Evolutionary conservation across 176 grass and related monocot species (phyloP).

Genomic region (Aechmea fasciata): DNA sequence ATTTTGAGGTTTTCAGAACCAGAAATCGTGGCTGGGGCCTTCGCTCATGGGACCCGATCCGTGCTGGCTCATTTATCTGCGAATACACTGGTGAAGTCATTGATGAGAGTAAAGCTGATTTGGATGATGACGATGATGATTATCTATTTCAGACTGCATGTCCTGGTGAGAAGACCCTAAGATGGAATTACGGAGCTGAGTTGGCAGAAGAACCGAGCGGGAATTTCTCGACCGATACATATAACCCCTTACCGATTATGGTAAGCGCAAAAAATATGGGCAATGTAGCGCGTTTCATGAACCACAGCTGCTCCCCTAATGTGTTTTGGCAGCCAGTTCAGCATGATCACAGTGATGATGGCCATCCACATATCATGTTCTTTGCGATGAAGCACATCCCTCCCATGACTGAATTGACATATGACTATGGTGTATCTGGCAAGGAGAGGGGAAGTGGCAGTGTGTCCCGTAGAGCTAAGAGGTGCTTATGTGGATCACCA

Average conservation of each 20-base stretch:
- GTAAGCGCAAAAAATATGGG: constrained; percentile 78
- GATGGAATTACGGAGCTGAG: constrained; percentile 81
- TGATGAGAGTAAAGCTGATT: constrained; percentile 32
- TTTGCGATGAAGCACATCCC: constrained; percentile 93
- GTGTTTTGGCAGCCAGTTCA: constrained; percentile 82
- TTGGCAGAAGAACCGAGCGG: constrained; percentile 46
- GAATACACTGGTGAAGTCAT: constrained; percentile 76
- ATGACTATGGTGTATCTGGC: constrained; percentile 53
- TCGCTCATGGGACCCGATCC: constrained; percentile 76
- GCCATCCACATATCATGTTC: constrained; percentile 78
- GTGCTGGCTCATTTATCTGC: constrained; percentile 80
- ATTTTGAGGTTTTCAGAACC: constrained; percentile 95
- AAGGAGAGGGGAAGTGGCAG: background rate
- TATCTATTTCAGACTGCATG: constrained; percentile 57
- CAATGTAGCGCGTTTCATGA: constrained; percentile 79
- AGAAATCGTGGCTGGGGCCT: constrained; percentile 78
- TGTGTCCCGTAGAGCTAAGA: constrained; percentile 24
- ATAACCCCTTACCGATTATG: constrained; percentile 56
- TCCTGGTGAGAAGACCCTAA: constrained; percentile 56
- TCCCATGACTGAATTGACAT: constrained; percentile 86
- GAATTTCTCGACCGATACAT: constrained; percentile 33
- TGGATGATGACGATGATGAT: constrained; percentile 52
- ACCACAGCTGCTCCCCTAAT: constrained; percentile 81
- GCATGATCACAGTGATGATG: constrained; percentile 65
- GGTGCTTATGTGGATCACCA: constrained; percentile 36